phyloP scores from a whole-genome alignment of 345 rosid species.

The Cardamine resedifolia region DNA sequence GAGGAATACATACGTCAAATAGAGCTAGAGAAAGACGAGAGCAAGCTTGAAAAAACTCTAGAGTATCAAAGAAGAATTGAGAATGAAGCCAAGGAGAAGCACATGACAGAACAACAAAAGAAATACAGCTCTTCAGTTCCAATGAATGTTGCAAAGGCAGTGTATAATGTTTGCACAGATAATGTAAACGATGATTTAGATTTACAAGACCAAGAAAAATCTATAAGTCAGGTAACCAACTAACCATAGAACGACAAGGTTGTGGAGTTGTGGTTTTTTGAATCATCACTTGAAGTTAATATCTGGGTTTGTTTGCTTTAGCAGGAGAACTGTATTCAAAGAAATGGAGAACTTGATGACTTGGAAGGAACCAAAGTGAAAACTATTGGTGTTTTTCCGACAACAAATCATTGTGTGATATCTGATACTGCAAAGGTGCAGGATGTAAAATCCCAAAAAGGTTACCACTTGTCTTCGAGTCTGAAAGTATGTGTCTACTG shows the following conservation, averaged over 20 bases:
- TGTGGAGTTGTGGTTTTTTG: slow-evolving; percentile 4
- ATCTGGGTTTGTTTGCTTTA: slow-evolving; percentile 25
- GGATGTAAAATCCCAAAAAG: slow-evolving; percentile 46
- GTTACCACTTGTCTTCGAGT: slow-evolving; percentile 39
- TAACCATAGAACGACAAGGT: background rate
- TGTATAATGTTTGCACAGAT: slow-evolving; percentile 40
- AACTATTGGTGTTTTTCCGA: slow-evolving; percentile 32
- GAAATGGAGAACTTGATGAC: slow-evolving; percentile 41
- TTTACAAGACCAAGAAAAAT: slow-evolving; percentile 26
- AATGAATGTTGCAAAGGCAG: slow-evolving; percentile 39
- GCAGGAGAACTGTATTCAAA: slow-evolving; percentile 45
- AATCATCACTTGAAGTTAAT: slow-evolving; percentile 2
- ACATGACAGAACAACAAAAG: slow-evolving; percentile 75
- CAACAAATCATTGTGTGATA: slow-evolving; percentile 28
- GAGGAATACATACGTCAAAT: slow-evolving; percentile 71
- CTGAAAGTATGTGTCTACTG: background rate
- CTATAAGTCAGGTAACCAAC: slow-evolving; percentile 27
- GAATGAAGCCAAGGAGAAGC: slow-evolving; percentile 89
- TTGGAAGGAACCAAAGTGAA: slow-evolving; percentile 37
- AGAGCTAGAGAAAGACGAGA: slow-evolving; percentile 89
- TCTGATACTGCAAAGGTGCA: slow-evolving; percentile 35
- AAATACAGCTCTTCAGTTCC: slow-evolving; percentile 45
- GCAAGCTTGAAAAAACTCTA: slow-evolving; percentile 80
- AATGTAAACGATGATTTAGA: too few species aligned
- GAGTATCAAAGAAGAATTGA: slow-evolving; percentile 88